Evolutionary conservation across 345 rosid genomes (phyloP), one percentile per base, ranked within the genome.

Genomic region (Odontarrhena argentea): DNA sequence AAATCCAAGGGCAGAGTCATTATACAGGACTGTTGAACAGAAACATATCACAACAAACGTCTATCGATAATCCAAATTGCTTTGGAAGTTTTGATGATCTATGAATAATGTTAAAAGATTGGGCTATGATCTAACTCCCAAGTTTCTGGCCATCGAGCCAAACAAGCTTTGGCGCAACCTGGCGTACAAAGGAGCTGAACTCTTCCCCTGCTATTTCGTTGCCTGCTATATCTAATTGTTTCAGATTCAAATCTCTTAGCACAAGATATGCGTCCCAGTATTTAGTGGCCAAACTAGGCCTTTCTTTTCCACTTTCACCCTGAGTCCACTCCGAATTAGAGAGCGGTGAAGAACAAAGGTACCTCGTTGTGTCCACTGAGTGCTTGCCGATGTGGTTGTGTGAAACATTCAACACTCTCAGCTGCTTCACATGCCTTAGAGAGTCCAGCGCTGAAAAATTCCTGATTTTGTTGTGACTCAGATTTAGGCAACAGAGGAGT

Each of bases 321-420:
- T 18, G 71, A 52, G 68, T 56, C 89, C 79, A 79, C 24, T 77
- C 74, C 3, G 85, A 78, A 60, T 94, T 91, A 63, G 88, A 90
- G 58, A 91, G 63, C 25, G 95, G 96, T 76, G 96, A 90, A 44
- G 89, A 68, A 75, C 81, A 87, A 25, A 81, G 64, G 68, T 88
- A 86, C 70, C 87, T 77, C 3, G 85, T 85, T 32, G 96, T 85
- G 87, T 94, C 96, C 9, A 91, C 73, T 12, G 96, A 74, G 75
- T 91, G 95, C 10, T 83, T 63, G 38, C 97, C 99, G n/a, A 94
- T 88, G 80, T 87, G 85, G 63, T 91, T 94, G 76, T 85, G 45
- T 59, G 99, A 91, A 68, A 94, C 76, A 77, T 88, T 82, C 77
- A 94, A 67, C 62, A 80, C 89, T 74, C 76, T 83, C 70, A 94